phyloP scores from a whole-genome alignment of 129 eudicot genomes.

The Artemisia tridentata region DNA sequence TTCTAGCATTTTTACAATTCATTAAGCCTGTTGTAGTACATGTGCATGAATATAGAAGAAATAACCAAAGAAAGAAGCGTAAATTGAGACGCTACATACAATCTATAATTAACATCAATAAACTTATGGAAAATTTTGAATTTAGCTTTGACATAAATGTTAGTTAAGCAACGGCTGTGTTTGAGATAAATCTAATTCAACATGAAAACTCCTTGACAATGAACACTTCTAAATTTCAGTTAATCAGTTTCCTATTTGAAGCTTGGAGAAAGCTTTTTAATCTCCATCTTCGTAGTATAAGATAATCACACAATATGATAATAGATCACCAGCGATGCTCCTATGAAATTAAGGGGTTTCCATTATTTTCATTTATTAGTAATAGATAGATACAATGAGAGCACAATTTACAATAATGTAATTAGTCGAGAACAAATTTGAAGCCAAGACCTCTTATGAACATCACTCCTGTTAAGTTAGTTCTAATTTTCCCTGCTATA shows the following conservation, averaged over 20 bases:
- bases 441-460: constrained; percentile 29
- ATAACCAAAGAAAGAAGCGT: no score
- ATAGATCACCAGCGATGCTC: neutral
- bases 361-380: constrained; percentile 27
- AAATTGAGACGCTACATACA: no score
- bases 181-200: neutral
- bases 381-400: constrained; percentile 28
- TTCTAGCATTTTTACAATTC: no score
- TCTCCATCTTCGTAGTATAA: neutral
- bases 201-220: no score
- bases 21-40: no score
- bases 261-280: no score
- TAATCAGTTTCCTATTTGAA: no score
- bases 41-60: no score
- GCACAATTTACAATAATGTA: constrained; percentile 31
- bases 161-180: neutral
- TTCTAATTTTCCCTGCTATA: constrained; percentile 20
- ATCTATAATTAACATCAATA: no score
- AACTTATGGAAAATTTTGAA: neutral
- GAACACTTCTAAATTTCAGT: no score
- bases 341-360: constrained; percentile 10
- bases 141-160: neutral
- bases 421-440: constrained; percentile 25
- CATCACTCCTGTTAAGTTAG: constrained; percentile 26
- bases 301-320: neutral